phyloP scores from a whole-genome alignment of 1,284 basidiomycete species.

The Ceratobasidium sp. region DNA sequence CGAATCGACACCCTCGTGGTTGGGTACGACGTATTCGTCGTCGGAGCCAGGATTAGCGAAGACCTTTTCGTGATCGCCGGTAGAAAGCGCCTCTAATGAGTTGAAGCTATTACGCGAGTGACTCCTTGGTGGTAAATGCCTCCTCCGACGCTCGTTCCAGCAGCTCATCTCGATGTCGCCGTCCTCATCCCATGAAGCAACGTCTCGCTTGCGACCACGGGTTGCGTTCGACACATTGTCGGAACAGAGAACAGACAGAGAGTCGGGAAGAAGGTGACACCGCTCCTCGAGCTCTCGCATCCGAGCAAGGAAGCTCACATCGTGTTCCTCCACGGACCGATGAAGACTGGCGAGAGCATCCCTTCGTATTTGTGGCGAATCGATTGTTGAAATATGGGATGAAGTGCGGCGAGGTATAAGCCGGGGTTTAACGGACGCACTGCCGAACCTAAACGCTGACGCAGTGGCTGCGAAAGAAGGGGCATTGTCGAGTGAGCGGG shows the following conservation, averaged over 20 bases:
- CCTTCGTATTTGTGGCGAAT: constrained; percentile 6
- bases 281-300: constrained; percentile 40
- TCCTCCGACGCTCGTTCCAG: constrained; percentile 33
- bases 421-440: background rate
- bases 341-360: constrained; percentile 25
- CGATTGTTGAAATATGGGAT: background rate
- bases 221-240: constrained; percentile 21
- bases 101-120: background rate
- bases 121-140: background rate
- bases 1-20: constrained; percentile 1
- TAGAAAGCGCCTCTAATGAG: background rate
- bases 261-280: constrained; percentile 32
- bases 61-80: constrained; percentile 4
- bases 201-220: constrained; percentile 30
- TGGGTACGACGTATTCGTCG: constrained; percentile 23
- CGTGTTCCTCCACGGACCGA: constrained; percentile 36
- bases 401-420: constrained; percentile 14
- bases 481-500: background rate
- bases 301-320: constrained; percentile 30
- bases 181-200: constrained; percentile 36
- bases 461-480: constrained; percentile 23
- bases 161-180: constrained; percentile 28
- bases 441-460: constrained; percentile 32
- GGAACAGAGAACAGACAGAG: constrained; percentile 22
- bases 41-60: constrained; percentile 8